These are phyloP conservation scores for Sarocladium kiliense DNA, from an alignment of 2,329 filamentous ascomycete species.

Conservation along the genomic window DNA sequence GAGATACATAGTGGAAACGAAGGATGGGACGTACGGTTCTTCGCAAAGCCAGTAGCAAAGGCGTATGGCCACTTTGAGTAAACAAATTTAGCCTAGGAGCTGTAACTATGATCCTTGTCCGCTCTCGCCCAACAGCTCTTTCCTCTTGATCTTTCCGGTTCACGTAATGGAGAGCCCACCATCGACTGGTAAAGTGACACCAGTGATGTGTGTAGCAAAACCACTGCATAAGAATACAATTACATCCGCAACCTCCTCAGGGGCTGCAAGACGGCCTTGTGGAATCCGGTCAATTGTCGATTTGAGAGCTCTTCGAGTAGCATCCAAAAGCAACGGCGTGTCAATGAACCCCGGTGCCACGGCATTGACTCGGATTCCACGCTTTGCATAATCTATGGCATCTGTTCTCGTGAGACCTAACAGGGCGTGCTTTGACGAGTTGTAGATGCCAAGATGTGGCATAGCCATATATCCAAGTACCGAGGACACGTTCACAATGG, in stretches of 20 bases:
- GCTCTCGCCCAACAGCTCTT: neutral
- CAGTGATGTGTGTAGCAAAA: neutral
- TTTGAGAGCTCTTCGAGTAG: neutral
- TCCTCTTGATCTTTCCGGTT: neutral
- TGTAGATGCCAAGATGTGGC: slow-evolving; percentile 10
- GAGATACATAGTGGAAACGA: neutral
- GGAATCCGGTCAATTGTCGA: neutral
- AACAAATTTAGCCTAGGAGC: neutral
- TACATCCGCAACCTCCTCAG: neutral
- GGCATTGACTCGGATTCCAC: slow-evolving; percentile 30
- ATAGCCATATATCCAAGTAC: slow-evolving; percentile 12
- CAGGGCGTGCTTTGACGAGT: slow-evolving; percentile 12
- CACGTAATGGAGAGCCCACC: neutral
- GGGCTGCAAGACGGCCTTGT: neutral
- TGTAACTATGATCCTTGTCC: neutral
- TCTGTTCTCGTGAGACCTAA: slow-evolving; percentile 19
- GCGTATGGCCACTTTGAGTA: neutral
- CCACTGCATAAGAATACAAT: neutral
- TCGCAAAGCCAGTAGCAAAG: neutral
- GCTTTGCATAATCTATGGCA: slow-evolving; percentile 31
- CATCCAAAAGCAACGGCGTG: slow-evolving; percentile 14
- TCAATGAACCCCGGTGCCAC: slow-evolving; percentile 20
- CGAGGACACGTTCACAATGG: slow-evolving; percentile 13
- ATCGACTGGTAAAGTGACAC: neutral
- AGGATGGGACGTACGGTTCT: neutral